phyloP scores from a whole-genome alignment of 768 basidiomycete genomes.

The Suillus discolor region DNA sequence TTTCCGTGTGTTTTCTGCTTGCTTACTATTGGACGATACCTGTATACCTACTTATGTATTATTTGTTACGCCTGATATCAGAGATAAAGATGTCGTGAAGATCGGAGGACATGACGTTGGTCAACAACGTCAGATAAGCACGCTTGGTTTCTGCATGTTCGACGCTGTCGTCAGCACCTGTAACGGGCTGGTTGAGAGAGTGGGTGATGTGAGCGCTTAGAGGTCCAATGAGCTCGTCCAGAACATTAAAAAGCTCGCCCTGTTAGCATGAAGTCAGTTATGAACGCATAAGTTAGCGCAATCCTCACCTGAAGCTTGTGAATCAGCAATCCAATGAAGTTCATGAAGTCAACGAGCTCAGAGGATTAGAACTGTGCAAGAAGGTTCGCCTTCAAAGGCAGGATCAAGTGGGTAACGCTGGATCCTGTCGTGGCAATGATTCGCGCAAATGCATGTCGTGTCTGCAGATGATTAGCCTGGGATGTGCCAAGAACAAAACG shows the following conservation, averaged over 20 bases:
- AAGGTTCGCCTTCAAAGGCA: conserved; percentile 87
- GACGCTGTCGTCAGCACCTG: conserved; percentile 85
- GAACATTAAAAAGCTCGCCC: conserved; percentile 84
- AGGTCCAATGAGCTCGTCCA: conserved; percentile 89
- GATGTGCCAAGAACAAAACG: neutral
- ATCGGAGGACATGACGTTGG: conserved; percentile 77
- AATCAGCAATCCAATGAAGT: conserved; percentile 88
- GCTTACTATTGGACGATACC: neutral
- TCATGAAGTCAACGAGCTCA: conserved; percentile 94
- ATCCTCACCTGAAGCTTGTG: conserved; percentile 82
- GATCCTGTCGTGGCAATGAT: conserved; percentile 90
- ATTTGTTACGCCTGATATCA: conserved; percentile 31
- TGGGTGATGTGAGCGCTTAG: conserved; percentile 80
- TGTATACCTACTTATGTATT: neutral
- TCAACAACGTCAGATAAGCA: conserved; percentile 83
- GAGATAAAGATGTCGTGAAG: conserved; percentile 87
- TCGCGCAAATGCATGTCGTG: conserved; percentile 90
- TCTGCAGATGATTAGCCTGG: conserved; percentile 47
- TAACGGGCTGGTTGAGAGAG: conserved; percentile 75
- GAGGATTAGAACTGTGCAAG: conserved; percentile 89
- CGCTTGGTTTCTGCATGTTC: conserved; percentile 82
- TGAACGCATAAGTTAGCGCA: neutral
- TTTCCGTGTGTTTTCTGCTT: neutral
- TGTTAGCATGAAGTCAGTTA: conserved; percentile 31
- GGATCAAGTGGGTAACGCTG: conserved; percentile 84